Evolutionary conservation across 2,329 filamentous ascomycete species (phyloP), one percentile per base, ranked within the genome.

Genomic region (Pseudophaeomoniella oleicola): DNA sequence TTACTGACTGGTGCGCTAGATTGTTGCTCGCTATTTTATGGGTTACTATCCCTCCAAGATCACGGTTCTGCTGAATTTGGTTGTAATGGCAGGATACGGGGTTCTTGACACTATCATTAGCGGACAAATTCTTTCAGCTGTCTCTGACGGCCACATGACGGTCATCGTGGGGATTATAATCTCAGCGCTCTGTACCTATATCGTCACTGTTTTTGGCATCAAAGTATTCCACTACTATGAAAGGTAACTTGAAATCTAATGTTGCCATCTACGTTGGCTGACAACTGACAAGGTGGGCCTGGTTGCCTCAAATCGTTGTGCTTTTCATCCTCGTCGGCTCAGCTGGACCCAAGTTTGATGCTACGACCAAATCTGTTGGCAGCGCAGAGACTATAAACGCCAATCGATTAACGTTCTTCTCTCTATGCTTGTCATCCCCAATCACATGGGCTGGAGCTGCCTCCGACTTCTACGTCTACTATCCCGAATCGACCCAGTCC

Each of bases 381-480:
- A 46, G 50, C 1, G 31, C 42, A 3, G 42, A 44, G 4, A 46
- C 50, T 3, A 37, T 60, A 3, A 51, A 50, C n/a, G 58, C 52
- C 13, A 58, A 59, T 16, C 50, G 57, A 4, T 32, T 59, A 5
- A 52, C 50, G 2, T 60, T 56, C 34, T 52, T 60, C 39, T 56
- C 56, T 0, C 46, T 60, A 2, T 52, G 52, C 14, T 40, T 60
- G 12, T 58, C 58, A 0, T 46, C 52, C 2, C 43, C 50, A 4
- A 49, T 62, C 9, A 46, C 55, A 3, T 58, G 55, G 54, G 45
- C 53, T 0, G 54, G 55, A 1, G 44, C 54, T 4, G 52, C 52
- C 11, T 55, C 58, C 4, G 62, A 65, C 40, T 63, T 61, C 42
- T 63, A 58, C 31, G 60, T 63, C 30, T 63, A 64, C 42, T 60